A percentile compares a stretch with the other conserved stretches of the same genome.
Conservation (phyloP, 495 filamentous ascomycete genomes). For the Lasiosphaeria miniovina region DNA sequence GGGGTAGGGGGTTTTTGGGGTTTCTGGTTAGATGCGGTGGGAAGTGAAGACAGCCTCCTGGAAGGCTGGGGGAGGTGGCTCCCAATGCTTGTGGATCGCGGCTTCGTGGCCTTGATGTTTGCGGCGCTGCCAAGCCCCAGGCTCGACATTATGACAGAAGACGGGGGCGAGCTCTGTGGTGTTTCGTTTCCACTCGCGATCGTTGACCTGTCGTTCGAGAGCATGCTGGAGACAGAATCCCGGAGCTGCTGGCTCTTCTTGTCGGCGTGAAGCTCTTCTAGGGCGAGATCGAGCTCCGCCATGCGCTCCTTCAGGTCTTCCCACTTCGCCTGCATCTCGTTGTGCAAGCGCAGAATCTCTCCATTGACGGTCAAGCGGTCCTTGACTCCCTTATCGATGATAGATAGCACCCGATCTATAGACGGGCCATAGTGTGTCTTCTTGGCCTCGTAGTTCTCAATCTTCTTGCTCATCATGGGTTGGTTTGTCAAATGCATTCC, state of each 20-base stretch:
- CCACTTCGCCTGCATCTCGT: slow-evolving; percentile 77
- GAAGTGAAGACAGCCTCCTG: slow-evolving; percentile 32
- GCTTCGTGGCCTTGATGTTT: slow-evolving; percentile 38
- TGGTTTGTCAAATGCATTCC: slow-evolving; percentile 68
- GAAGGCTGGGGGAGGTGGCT: slow-evolving; percentile 44
- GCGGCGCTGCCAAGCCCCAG: slow-evolving; percentile 48
- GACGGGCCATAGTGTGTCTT: slow-evolving; percentile 93
- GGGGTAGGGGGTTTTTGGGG: slow-evolving; percentile 31
- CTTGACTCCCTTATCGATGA: slow-evolving; percentile 89
- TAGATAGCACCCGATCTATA: slow-evolving; percentile 81
- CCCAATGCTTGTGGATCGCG: slow-evolving; percentile 36
- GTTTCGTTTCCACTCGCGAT: slow-evolving; percentile 71
- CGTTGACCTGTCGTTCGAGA: slow-evolving; percentile 81
- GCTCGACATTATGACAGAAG: slow-evolving; percentile 71
- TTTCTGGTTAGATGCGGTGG: slow-evolving; percentile 22
- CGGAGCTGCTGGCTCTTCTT: slow-evolving; percentile 71
- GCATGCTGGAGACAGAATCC: slow-evolving; percentile 89
- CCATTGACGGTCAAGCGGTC: slow-evolving; percentile 92
- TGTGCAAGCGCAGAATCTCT: slow-evolving; percentile 80
- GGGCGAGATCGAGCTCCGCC: slow-evolving; percentile 64
- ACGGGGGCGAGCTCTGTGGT: slow-evolving; percentile 85
- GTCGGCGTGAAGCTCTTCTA: slow-evolving; percentile 70
- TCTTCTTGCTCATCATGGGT: slow-evolving; percentile 65
- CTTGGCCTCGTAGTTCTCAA: slow-evolving; percentile 93
- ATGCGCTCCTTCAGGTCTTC: slow-evolving; percentile 72